Conservation (phyloP, 2,329 filamentous ascomycete genomes). For the Pseudogymnoascus sp. region DNA sequence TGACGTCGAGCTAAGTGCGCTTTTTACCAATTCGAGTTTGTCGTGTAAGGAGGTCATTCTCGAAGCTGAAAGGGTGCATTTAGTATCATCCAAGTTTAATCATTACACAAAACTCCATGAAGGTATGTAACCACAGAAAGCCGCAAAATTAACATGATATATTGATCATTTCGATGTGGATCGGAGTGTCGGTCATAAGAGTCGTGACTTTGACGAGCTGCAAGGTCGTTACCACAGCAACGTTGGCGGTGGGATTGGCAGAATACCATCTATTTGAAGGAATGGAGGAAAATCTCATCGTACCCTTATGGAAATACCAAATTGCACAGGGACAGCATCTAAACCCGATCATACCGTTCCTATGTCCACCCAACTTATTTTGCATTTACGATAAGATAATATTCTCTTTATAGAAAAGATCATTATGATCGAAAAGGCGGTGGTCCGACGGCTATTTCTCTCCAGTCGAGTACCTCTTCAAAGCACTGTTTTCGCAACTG, state of each 20-base stretch:
- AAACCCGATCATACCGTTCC: neutral
- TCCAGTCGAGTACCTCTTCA: neutral
- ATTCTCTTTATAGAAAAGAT: neutral
- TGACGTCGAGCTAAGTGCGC: constrained; percentile 37
- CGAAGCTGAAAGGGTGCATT: constrained; percentile 19
- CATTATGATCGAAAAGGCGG: constrained; percentile 5
- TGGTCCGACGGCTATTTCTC: neutral
- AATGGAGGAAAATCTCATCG: neutral
- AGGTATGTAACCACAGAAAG: constrained; percentile 9
- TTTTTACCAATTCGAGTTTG: constrained; percentile 40
- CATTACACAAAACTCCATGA: constrained; percentile 26
- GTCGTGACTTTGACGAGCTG: constrained; percentile 5
- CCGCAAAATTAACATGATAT: constrained; percentile 6
- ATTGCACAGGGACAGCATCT: neutral
- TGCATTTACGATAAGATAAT: neutral
- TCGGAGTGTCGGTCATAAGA: neutral
- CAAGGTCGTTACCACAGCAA: constrained; percentile 8
- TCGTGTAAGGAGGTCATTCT: constrained; percentile 34
- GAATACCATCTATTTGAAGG: neutral
- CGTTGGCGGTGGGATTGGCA: constrained; percentile 5
- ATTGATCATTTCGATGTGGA: constrained; percentile 2
- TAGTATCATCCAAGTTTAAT: constrained; percentile 25
- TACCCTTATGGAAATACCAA: neutral
- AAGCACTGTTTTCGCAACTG: neutral
- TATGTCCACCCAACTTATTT: neutral